These are phyloP conservation scores for Kodamaea plutei DNA, from an alignment of 1,139 yeast species.

Conservation along the genomic window DNA sequence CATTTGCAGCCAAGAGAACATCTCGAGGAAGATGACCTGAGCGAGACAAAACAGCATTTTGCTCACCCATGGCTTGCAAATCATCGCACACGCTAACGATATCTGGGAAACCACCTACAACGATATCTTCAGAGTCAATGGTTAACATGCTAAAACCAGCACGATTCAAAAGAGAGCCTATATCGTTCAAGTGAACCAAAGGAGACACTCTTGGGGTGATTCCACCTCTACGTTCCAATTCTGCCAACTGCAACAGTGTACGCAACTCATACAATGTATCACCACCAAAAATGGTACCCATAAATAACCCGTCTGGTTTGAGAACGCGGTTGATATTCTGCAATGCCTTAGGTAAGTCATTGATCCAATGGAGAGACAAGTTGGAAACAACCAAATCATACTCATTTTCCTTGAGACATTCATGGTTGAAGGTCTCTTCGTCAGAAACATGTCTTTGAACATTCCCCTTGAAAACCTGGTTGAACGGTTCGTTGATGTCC, in stretches of 20 bases:
- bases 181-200: slow-evolving; percentile 71
- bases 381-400: slow-evolving; percentile 76
- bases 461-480: slow-evolving; percentile 39
- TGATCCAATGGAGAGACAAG: slow-evolving; percentile 79
- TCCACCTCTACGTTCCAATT: slow-evolving; percentile 74
- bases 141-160: slow-evolving; percentile 81
- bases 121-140: slow-evolving; percentile 79
- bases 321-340: slow-evolving; percentile 55
- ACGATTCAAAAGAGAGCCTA: slow-evolving; percentile 66
- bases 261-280: slow-evolving; percentile 80
- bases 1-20: slow-evolving; percentile 67
- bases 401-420: slow-evolving; percentile 34
- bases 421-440: slow-evolving; percentile 57
- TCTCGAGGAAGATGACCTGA: slow-evolving; percentile 59
- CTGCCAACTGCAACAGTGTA: slow-evolving; percentile 78
- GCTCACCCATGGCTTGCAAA: slow-evolving; percentile 80
- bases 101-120: slow-evolving; percentile 77
- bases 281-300: slow-evolving; percentile 83
- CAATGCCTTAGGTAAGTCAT: slow-evolving; percentile 68
- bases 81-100: slow-evolving; percentile 65
- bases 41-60: slow-evolving; percentile 61
- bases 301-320: slow-evolving; percentile 77
- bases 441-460: slow-evolving; percentile 54
- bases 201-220: slow-evolving; percentile 80
- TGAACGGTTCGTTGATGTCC: slow-evolving; percentile 34